Percentiles rank a stretch among this genome's conserved stretches.
These are phyloP conservation scores for Aspergillus ibericus DNA, from an alignment of 2,329 filamentous ascomycete genomes.

Conservation along the genomic window DNA sequence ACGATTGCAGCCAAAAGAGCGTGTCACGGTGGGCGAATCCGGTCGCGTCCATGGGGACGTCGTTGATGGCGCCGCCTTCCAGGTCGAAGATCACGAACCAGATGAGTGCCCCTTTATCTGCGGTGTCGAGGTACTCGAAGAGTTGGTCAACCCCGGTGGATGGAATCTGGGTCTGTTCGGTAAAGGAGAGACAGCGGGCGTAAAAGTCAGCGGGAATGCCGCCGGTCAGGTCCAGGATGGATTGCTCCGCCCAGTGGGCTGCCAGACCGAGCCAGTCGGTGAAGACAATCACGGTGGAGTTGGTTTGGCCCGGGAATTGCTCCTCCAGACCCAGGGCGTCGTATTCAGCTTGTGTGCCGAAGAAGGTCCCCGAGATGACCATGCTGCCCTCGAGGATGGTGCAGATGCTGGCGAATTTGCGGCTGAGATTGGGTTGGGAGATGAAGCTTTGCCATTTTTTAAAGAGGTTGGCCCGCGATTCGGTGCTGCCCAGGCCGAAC, in stretches of 20 bases:
- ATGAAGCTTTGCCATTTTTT: slow-evolving; percentile 60
- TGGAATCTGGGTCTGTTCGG: slow-evolving; percentile 49
- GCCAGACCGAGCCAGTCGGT: slow-evolving; percentile 32
- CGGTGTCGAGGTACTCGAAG: slow-evolving; percentile 55
- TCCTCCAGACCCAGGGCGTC: slow-evolving; percentile 37
- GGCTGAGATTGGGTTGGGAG: slow-evolving; percentile 55
- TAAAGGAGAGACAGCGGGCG: slow-evolving; percentile 58
- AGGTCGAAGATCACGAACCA: slow-evolving; percentile 66
- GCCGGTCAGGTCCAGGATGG: slow-evolving; percentile 25
- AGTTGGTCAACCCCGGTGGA: slow-evolving; percentile 49
- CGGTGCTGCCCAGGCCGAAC: slow-evolving; percentile 49
- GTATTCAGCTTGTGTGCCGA: slow-evolving; percentile 60
- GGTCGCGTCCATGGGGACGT: slow-evolving; percentile 57
- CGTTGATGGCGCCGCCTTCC: slow-evolving; percentile 60
- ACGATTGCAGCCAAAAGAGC: slow-evolving; percentile 64
- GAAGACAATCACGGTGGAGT: slow-evolving; percentile 25
- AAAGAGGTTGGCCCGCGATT: slow-evolving; percentile 53
- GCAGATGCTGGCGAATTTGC: slow-evolving; percentile 59
- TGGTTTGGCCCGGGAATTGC: slow-evolving; percentile 23
- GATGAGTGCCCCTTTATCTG: slow-evolving; percentile 52
- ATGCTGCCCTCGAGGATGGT: slow-evolving; percentile 56
- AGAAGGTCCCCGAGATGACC: slow-evolving; percentile 62
- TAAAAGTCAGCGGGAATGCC: slow-evolving; percentile 56
- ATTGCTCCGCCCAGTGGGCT: slow-evolving; percentile 27
- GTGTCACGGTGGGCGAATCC: slow-evolving; percentile 66